These are phyloP conservation scores for Zygosaccharomyces kombuchaensis DNA, from an alignment of 805 yeast species.

Conservation along the genomic window DNA sequence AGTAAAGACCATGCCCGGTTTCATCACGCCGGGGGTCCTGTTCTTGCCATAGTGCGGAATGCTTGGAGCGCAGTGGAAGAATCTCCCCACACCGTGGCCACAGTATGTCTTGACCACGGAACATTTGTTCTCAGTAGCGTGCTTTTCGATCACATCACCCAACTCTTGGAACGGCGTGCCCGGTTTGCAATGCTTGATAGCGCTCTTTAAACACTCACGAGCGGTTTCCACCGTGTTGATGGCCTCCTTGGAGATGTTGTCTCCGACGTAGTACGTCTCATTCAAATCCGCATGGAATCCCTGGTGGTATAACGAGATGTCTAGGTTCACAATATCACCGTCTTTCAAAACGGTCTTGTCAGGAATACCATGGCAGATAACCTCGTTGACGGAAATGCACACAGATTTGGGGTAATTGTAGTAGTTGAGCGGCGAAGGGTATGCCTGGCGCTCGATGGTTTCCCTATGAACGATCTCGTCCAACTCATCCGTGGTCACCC, in stretches of 20 bases:
- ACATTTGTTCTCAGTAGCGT: conserved; percentile 71
- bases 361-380: conserved; percentile 96
- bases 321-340: conserved; percentile 92
- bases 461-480: conserved; percentile 85
- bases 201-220: conserved; percentile 79
- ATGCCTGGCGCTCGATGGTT: conserved; percentile 80
- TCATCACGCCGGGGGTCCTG: conserved; percentile 89
- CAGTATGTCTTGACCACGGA: conserved; percentile 87
- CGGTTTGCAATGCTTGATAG: conserved; percentile 83
- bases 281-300: conserved; percentile 94
- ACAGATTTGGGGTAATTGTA: conserved; percentile 88
- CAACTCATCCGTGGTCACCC: conserved; percentile 88
- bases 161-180: conserved; percentile 82
- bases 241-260: conserved; percentile 73
- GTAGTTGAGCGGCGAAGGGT: conserved; percentile 94
- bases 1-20: conserved; percentile 94
- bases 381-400: conserved; percentile 92
- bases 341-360: conserved; percentile 82
- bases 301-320: conserved; percentile 75
- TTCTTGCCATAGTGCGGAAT: conserved; percentile 93
- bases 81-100: conserved; percentile 87
- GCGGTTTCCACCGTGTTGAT: conserved; percentile 89
- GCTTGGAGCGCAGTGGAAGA: conserved; percentile 89
- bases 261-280: conserved; percentile 95
- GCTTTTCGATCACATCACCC: conserved; percentile 84